Evolutionary conservation across 495 filamentous ascomycete genomes (phyloP), one percentile per base, ranked within the genome.

Genomic region (Hyaloscypha hepaticicola): DNA sequence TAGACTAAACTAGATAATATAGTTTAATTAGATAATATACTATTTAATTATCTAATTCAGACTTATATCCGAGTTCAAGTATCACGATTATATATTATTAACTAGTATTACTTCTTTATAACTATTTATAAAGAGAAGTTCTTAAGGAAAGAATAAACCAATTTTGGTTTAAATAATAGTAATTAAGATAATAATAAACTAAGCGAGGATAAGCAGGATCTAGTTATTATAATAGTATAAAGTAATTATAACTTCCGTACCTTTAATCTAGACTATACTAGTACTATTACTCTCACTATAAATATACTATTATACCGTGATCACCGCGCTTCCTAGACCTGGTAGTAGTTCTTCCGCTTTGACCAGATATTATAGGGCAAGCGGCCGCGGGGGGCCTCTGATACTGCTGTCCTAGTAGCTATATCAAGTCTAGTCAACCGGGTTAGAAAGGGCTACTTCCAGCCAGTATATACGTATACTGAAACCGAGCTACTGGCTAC

Each of bases 191-290:
- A 50, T 21, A 19, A 4, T n/a, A 38, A 65, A 16, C 9, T 12
- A 7, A 50, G 11, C 2, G 3, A n/a, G 48, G 48, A 50, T 3
- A 19, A 50, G 48, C 51, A 45, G 9, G 55, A 65, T 49, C 25
- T 59, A 5, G 24, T 58, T 49, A n/a, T 24, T 28, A 1, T 50
- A 24, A 24, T 26, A 22, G 26, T 58, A 41, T 22, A 38, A 45
- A 65, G 52, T 50, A 65, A 65, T 53, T 22, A 65, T 25, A 58
- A 4, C 1, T 58, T 58, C 25, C 19, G 25, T 34, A 64, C 27
- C 11, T 64, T 64, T 53, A 64, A 64, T 49, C 58, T n/a, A n/a
- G n/a, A n/a, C n/a, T n/a, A 65, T 65, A 22, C 29, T 49, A 52
- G 62, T 0, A 65, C 25, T 25, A 65, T 21, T 1, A 65, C 48